Conservation (phyloP, 1,284 basidiomycete species). For the Cutaneotrichosporon cutaneum region DNA sequence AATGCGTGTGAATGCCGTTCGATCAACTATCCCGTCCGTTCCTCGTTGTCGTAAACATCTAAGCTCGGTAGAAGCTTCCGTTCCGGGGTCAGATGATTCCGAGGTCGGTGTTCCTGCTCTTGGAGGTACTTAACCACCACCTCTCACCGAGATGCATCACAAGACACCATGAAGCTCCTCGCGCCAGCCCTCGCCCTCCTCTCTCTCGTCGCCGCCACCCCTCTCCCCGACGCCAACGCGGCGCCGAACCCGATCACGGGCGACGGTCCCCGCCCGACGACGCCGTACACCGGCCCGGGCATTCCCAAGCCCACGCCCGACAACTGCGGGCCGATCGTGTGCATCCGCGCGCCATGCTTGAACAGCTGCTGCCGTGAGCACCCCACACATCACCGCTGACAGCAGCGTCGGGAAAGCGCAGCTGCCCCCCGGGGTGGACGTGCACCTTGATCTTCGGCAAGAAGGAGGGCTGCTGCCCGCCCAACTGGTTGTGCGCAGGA, state of each 20-base stretch:
- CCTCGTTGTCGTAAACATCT: background rate
- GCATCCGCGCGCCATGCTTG: background rate
- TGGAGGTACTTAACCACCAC: background rate
- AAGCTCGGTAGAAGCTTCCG: background rate
- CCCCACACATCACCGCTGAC: background rate
- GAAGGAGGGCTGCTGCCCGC: background rate
- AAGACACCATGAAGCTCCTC: background rate
- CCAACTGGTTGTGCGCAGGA: background rate
- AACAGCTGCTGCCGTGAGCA: background rate
- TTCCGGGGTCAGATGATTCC: background rate
- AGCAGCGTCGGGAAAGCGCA: background rate
- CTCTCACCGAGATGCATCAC: background rate
- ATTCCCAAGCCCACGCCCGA: background rate
- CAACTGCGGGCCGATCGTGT: background rate
- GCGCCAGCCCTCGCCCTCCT: background rate
- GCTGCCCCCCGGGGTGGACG: background rate
- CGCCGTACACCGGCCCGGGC: background rate
- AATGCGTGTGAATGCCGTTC: too few relatives aligned
- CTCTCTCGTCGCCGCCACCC: background rate
- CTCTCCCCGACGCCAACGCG: background rate
- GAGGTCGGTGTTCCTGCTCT: background rate
- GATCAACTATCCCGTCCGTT: background rate
- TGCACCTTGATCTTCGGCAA: background rate
- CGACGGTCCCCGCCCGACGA: background rate
- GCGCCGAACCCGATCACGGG: background rate